Percentiles rank a stretch among this genome's conserved stretches.
Conservation (phyloP, 2,329 filamentous ascomycete genomes). For the Beauveria brongniartii region DNA sequence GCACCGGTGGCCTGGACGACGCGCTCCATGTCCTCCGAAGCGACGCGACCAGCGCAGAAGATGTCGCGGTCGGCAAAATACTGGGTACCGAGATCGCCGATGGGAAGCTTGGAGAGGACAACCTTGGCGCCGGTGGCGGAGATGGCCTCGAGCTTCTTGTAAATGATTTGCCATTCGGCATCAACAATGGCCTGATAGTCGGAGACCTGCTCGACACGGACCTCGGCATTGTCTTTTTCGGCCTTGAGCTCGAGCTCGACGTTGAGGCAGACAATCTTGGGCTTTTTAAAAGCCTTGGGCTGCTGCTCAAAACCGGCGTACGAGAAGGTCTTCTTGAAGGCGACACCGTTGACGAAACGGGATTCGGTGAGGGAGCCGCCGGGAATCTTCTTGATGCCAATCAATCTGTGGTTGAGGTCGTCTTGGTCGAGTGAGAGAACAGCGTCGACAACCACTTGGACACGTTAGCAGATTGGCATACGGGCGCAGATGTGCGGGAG, state of each 20-base stretch:
- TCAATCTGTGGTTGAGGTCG: conserved; percentile 94
- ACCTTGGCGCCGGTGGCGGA: conserved; percentile 95
- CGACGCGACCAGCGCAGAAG: conserved; percentile 93
- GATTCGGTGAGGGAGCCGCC: conserved; percentile 94
- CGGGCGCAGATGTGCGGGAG: not conserved
- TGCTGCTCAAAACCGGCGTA: conserved; percentile 99
- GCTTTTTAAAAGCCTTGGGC: conserved; percentile 88
- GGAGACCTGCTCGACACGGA: conserved; percentile 94
- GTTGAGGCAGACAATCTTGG: conserved; percentile 95
- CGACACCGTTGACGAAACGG: conserved; percentile 93
- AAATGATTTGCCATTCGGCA: conserved; percentile 99
- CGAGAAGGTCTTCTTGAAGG: conserved; percentile 99
- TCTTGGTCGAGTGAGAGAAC: conserved; percentile 93
- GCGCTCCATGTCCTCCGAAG: conserved; percentile 87
- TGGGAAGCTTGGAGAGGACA: conserved; percentile 92
- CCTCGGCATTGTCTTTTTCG: conserved; percentile 98
- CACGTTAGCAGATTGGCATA: conserved; percentile 19
- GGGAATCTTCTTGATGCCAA: conserved; percentile 96
- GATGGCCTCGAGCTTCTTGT: conserved; percentile 94
- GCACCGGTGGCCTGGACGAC: conserved; percentile 92
- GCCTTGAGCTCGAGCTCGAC: conserved; percentile 98
- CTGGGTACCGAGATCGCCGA: conserved; percentile 95
- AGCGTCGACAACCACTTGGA: conserved; percentile 88
- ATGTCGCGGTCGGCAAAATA: conserved; percentile 97
- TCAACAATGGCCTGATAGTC: conserved; percentile 99